Evolutionary conservation across 345 rosid genomes (phyloP).

Genomic region (Bruguiera parviflora): DNA sequence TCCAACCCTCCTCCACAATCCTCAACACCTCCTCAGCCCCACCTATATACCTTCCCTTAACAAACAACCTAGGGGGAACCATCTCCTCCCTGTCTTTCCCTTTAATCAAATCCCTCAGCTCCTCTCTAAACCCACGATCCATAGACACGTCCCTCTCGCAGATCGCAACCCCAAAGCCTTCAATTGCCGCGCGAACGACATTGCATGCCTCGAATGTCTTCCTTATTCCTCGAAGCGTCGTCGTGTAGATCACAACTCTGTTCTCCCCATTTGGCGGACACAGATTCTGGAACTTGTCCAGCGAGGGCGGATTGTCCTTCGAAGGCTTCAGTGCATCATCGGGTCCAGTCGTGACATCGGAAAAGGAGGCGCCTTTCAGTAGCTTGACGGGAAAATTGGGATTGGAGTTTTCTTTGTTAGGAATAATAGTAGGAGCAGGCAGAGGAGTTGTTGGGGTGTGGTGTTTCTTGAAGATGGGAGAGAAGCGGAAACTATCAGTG

Average conservation of each 20-base stretch:
- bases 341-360: not conserved
- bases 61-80: conserved; percentile 68
- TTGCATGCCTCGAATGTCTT: conserved; percentile 76
- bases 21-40: conserved; percentile 75
- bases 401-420: conserved; percentile 46
- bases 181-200: conserved; percentile 58
- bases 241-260: conserved; percentile 74
- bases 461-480: conserved; percentile 31
- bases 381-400: conserved; percentile 26
- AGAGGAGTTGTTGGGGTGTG: not conserved
- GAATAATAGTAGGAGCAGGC: too few species aligned
- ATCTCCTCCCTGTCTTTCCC: conserved; percentile 29
- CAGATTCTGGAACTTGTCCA: conserved; percentile 11
- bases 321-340: not conserved
- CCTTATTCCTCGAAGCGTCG: conserved; percentile 74
- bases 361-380: not conserved
- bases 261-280: conserved; percentile 48
- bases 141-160: conserved; percentile 90
- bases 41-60: conserved; percentile 58
- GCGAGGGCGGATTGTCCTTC: not conserved
- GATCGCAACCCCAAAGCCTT: conserved; percentile 58
- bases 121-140: conserved; percentile 73
- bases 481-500: conserved; percentile 77
- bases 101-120: conserved; percentile 48
- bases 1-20: conserved; percentile 64